These are phyloP conservation scores for Haberlea rhodopensis DNA, from an alignment of 257 asterid genomes.

Conservation along the genomic window DNA sequence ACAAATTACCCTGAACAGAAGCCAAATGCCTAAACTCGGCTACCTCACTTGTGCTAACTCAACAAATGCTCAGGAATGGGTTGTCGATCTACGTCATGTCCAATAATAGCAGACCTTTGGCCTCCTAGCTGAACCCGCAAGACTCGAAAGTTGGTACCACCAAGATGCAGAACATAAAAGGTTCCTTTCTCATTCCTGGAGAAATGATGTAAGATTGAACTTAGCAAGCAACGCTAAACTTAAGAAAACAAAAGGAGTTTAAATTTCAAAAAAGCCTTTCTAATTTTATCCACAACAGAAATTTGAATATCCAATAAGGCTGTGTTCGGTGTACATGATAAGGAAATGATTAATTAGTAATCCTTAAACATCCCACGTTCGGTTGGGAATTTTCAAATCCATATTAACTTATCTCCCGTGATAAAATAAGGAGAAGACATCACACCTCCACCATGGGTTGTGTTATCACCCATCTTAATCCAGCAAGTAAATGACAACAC, in stretches of 20 bases:
- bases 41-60: slow-evolving; percentile 64
- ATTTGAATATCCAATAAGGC: not conserved
- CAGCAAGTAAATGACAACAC: no score
- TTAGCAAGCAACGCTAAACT: not conserved
- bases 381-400: no score
- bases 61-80: slow-evolving; percentile 59
- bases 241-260: not conserved
- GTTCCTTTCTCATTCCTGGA: slow-evolving; percentile 55
- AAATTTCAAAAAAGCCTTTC: not conserved
- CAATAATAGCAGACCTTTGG: slow-evolving; percentile 50
- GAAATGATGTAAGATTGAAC: not conserved
- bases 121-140: slow-evolving; percentile 62
- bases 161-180: slow-evolving; percentile 63
- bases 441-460: no score
- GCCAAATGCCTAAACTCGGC: slow-evolving; percentile 14
- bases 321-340: no score
- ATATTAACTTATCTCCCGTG: no score
- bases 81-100: slow-evolving; percentile 42
- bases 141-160: slow-evolving; percentile 67
- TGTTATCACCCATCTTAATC: no score
- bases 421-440: no score
- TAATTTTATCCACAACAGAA: not conserved
- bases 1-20: not conserved
- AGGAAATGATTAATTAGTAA: no score
- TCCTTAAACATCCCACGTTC: no score